Conservation (phyloP, 2,329 filamentous ascomycete genomes). For the Nemania sp. region DNA sequence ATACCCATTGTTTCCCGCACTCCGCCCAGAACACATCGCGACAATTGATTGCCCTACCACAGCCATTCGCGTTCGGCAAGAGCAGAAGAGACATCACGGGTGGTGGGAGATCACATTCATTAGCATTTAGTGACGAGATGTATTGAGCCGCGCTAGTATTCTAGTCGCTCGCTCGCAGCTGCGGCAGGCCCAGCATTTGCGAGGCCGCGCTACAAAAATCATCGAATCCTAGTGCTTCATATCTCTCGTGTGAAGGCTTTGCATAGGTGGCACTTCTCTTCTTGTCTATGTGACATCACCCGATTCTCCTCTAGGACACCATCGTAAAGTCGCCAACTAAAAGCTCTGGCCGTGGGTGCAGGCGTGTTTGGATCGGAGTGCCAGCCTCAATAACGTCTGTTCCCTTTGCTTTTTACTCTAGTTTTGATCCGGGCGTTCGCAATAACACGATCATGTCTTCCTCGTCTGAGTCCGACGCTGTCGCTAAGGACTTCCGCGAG, state of each 20-base stretch:
- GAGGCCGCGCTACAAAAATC: constrained; percentile 29
- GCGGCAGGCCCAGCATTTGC: constrained; percentile 30
- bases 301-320: constrained; percentile 21
- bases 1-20: neutral
- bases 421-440: constrained; percentile 25
- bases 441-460: constrained; percentile 30
- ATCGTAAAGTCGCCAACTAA: constrained; percentile 21
- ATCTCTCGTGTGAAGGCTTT: constrained; percentile 35
- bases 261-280: constrained; percentile 28
- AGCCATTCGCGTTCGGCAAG: constrained; percentile 24
- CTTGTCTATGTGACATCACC: constrained; percentile 33
- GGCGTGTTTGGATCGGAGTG: constrained; percentile 3
- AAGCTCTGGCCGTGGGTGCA: constrained; percentile 16
- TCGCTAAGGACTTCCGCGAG: constrained; percentile 92
- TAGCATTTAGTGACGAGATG: constrained; percentile 23
- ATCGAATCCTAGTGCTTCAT: constrained; percentile 33
- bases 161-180: constrained; percentile 27
- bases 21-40: neutral
- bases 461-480: constrained; percentile 67
- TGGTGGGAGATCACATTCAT: constrained; percentile 23
- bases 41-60: constrained; percentile 21
- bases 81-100: constrained; percentile 15
- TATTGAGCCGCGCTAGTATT: constrained; percentile 26
- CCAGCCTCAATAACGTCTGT: constrained; percentile 11
- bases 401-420: constrained; percentile 7